phyloP scores from a whole-genome alignment of 495 filamentous ascomycete genomes.

The Penicillium lagena region DNA sequence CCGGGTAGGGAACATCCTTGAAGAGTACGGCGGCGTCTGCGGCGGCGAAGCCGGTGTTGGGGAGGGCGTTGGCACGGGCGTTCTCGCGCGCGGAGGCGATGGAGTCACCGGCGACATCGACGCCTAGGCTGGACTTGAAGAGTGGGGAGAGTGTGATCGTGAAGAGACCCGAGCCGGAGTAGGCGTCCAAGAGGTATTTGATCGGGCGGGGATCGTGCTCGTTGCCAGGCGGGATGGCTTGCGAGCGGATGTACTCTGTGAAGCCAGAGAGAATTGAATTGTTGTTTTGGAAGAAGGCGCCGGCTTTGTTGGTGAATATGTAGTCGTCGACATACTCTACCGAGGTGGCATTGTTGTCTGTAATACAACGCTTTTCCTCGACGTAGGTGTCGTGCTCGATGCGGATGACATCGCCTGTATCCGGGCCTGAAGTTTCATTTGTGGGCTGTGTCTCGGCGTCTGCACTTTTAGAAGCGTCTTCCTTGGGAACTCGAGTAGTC shows the following conservation, averaged over 20 bases:
- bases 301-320: slow-evolving; percentile 82
- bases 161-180: slow-evolving; percentile 95
- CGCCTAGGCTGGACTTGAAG: slow-evolving; percentile 63
- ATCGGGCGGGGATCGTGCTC: slow-evolving; percentile 40
- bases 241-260: slow-evolving; percentile 81
- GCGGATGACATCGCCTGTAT: slow-evolving; percentile 31
- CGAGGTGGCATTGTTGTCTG: slow-evolving; percentile 69
- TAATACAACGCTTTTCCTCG: slow-evolving; percentile 80
- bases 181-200: slow-evolving; percentile 89
- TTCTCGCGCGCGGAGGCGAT: slow-evolving; percentile 73
- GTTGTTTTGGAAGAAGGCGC: slow-evolving; percentile 98
- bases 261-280: slow-evolving; percentile 93
- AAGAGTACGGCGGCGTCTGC: slow-evolving; percentile 83
- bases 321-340: slow-evolving; percentile 85
- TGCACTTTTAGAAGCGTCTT: slow-evolving; percentile 11
- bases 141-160: slow-evolving; percentile 84
- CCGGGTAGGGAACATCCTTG: slow-evolving; percentile 58
- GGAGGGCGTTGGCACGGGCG: slow-evolving; percentile 69
- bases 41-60: slow-evolving; percentile 68
- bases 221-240: slow-evolving; percentile 51
- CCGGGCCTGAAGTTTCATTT: slow-evolving; percentile 11
- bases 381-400: slow-evolving; percentile 41
- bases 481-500: slow-evolving; percentile 62
- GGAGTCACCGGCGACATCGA: slow-evolving; percentile 64
- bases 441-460: slow-evolving; percentile 6